phyloP scores from a whole-genome alignment of 768 basidiomycete species.

The Boletellus sp. region DNA sequence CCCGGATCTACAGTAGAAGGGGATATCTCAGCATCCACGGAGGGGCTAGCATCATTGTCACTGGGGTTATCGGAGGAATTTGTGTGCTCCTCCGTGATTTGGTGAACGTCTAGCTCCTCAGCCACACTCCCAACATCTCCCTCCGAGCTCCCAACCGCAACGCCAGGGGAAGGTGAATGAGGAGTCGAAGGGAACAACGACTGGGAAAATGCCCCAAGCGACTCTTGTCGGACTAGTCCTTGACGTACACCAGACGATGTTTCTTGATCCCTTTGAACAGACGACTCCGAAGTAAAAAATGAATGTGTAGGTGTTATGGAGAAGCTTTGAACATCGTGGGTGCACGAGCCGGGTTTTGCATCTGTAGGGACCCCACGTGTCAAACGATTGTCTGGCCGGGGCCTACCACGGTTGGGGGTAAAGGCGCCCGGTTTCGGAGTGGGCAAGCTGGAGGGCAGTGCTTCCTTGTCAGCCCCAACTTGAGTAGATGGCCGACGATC shows the following conservation, averaged over 20 bases:
- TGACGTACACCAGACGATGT: no score
- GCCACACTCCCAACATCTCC: background rate
- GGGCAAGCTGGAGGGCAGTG: background rate
- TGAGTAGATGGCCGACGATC: background rate
- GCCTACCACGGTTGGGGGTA: background rate
- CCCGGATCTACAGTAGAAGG: background rate
- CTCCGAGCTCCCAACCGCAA: background rate
- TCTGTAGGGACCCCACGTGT: background rate
- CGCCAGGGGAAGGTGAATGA: background rate
- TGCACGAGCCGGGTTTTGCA: background rate
- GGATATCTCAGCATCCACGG: background rate
- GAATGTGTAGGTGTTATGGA: slow-evolving; percentile 6
- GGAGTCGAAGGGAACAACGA: slow-evolving; percentile 4
- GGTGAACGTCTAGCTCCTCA: background rate
- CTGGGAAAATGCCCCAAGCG: background rate
- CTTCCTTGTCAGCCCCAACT: background rate
- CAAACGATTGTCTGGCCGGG: background rate
- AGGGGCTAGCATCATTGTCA: background rate
- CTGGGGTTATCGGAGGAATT: background rate
- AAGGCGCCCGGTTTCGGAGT: slow-evolving; percentile 3
- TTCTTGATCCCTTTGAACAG: background rate
- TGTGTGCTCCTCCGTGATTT: background rate
- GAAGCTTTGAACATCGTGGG: background rate
- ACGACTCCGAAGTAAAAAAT: background rate
- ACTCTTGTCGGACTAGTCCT: background rate